A percentile compares a stretch with the other conserved stretches of the same genome.
These are phyloP conservation scores for Xylariaceae sp. DNA, from an alignment of 2,329 filamentous ascomycete genomes.

Conservation along the genomic window DNA sequence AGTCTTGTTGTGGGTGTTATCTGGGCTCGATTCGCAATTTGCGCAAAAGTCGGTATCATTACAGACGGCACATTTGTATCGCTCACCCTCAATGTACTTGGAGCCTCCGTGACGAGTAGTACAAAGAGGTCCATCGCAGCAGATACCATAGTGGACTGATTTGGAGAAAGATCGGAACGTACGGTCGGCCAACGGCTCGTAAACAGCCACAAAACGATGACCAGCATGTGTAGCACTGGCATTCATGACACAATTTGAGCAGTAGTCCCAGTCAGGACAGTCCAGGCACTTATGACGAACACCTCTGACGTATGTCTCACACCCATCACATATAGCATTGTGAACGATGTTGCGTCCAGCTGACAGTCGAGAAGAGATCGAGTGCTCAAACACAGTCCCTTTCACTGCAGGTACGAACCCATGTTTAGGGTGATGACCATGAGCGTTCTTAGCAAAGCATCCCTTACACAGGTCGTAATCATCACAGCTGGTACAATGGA, in stretches of 20 bases:
- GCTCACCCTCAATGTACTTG: slow-evolving; percentile 78
- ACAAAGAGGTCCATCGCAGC: slow-evolving; percentile 92
- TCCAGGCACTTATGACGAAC: slow-evolving; percentile 94
- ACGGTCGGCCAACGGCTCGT: slow-evolving; percentile 57
- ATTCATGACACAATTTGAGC: slow-evolving; percentile 66
- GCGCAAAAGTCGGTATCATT: slow-evolving; percentile 94
- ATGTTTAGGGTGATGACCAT: slow-evolving; percentile 90
- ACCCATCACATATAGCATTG: slow-evolving; percentile 90
- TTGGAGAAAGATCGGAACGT: slow-evolving; percentile 35
- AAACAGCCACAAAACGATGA: slow-evolving; percentile 87
- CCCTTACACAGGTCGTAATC: slow-evolving; percentile 89
- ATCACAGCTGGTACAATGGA: slow-evolving; percentile 79
- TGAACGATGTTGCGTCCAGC: slow-evolving; percentile 80
- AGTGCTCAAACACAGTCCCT: slow-evolving; percentile 55
- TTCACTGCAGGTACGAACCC: slow-evolving; percentile 66
- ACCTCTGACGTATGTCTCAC: slow-evolving; percentile 81
- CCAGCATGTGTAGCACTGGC: slow-evolving; percentile 68
- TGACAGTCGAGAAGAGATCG: slow-evolving; percentile 64
- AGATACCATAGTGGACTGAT: slow-evolving; percentile 74
- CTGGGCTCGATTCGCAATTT: slow-evolving; percentile 83
- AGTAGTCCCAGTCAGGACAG: slow-evolving; percentile 98
- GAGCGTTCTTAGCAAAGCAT: slow-evolving; percentile 71
- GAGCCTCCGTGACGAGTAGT: slow-evolving; percentile 45
- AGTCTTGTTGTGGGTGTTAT: slow-evolving; percentile 85
- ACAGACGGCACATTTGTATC: slow-evolving; percentile 97